Conservation (phyloP, 345 rosid genomes). For the Anacardium occidentale region DNA sequence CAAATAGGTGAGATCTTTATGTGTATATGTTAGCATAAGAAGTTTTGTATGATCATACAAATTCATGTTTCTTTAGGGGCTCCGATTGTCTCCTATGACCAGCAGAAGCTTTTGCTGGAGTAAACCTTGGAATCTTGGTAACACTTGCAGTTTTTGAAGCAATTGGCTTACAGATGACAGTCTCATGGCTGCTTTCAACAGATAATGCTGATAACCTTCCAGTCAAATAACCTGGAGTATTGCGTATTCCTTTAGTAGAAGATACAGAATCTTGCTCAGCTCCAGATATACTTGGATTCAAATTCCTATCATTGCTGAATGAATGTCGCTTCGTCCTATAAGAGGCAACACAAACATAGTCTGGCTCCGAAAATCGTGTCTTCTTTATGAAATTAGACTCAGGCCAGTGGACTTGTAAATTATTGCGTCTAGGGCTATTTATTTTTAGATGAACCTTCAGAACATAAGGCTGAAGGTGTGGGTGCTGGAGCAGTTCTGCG, state of each 20-base stretch:
- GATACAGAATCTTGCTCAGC: constrained; percentile 67
- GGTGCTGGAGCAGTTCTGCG: constrained; percentile 78
- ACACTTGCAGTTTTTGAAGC: constrained; percentile 46
- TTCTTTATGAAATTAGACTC: constrained; percentile 54
- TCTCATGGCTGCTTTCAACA: constrained; percentile 56
- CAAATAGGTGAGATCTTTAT: background rate
- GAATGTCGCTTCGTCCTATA: constrained; percentile 54
- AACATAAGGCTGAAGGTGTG: constrained; percentile 77
- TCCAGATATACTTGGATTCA: constrained; percentile 86
- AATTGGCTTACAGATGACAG: constrained; percentile 66
- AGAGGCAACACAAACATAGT: constrained; percentile 27
- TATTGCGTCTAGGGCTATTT: constrained; percentile 64
- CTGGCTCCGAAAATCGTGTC: constrained; percentile 53
- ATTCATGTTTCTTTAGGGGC: constrained; percentile 53
- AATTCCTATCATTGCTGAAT: constrained; percentile 58
- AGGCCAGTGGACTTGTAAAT: constrained; percentile 63
- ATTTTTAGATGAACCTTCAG: constrained; percentile 66
- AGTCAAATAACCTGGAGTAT: constrained; percentile 33
- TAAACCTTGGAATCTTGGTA: constrained; percentile 43
- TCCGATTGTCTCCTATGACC: constrained; percentile 43
- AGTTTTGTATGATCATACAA: constrained; percentile 44
- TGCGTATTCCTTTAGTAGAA: constrained; percentile 47
- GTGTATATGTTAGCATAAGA: background rate
- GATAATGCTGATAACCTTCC: constrained; percentile 49
- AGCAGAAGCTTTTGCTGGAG: constrained; percentile 52